Evolutionary conservation across 768 basidiomycete species (phyloP).

Genomic region (Udeniomyces megalosporus): DNA sequence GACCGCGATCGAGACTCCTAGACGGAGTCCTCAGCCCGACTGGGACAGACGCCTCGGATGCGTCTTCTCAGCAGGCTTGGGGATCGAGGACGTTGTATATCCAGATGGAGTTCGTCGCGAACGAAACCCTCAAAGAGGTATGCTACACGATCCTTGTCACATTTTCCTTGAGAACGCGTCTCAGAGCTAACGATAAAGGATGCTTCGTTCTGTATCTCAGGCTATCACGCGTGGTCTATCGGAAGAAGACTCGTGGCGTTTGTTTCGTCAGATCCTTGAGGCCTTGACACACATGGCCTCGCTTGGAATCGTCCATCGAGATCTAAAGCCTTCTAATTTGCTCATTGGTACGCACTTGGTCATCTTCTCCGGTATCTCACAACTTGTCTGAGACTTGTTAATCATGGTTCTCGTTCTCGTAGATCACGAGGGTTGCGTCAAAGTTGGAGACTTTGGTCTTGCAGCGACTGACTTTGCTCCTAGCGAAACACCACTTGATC

Average conservation of each 20-base stretch:
- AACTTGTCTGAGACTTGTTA: neutral
- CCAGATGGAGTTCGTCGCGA: constrained; percentile 89
- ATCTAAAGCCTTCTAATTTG: constrained; percentile 86
- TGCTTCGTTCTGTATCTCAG: constrained; percentile 33
- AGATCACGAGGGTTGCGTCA: constrained; percentile 27
- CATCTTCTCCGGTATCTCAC: neutral
- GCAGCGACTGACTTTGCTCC: constrained; percentile 18
- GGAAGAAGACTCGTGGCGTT: constrained; percentile 73
- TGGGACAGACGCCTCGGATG: constrained; percentile 5
- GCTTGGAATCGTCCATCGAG: constrained; percentile 53
- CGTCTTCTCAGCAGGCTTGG: neutral
- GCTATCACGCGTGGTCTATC: constrained; percentile 57
- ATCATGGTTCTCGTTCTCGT: neutral
- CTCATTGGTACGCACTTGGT: constrained; percentile 57
- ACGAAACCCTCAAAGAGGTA: constrained; percentile 81
- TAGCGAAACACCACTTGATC: constrained; percentile 18
- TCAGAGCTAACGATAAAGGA: neutral
- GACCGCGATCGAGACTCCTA: neutral
- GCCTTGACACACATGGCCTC: constrained; percentile 79
- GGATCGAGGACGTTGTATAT: constrained; percentile 59
- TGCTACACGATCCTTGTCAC: too few species aligned
- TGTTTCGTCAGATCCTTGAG: constrained; percentile 79
- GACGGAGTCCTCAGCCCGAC: neutral
- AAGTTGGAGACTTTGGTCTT: constrained; percentile 85
- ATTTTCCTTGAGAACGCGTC: constrained; percentile 11